phyloP scores from a whole-genome alignment of 768 basidiomycete species.

The Tulasnella sp. region DNA sequence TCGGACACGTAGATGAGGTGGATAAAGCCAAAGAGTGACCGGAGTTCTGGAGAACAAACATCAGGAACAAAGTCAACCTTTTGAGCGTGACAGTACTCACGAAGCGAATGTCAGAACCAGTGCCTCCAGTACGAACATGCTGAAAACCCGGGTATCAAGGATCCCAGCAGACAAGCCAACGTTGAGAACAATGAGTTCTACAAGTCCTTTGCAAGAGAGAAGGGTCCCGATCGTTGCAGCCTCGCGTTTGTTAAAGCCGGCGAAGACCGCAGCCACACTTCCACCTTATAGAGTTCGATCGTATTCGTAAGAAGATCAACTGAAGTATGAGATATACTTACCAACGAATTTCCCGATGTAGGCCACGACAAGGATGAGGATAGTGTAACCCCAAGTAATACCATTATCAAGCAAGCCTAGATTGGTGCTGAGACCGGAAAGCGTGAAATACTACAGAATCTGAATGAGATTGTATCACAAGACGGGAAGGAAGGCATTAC shows the following conservation, averaged over 20 bases:
- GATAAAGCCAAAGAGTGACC: slow-evolving; percentile 52
- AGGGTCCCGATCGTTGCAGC: slow-evolving; percentile 71
- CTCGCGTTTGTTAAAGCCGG: slow-evolving; percentile 72
- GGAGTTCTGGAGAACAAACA: slow-evolving; percentile 36
- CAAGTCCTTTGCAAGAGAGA: slow-evolving; percentile 89
- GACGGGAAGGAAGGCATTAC: slow-evolving; percentile 28
- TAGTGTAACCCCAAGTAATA: slow-evolving; percentile 79
- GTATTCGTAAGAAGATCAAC: not conserved
- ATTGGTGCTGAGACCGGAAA: slow-evolving; percentile 83
- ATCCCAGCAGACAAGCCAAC: slow-evolving; percentile 77
- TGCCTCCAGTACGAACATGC: slow-evolving; percentile 89
- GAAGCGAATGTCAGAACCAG: slow-evolving; percentile 55
- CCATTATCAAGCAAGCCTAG: slow-evolving; percentile 73
- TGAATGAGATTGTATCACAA: not conserved
- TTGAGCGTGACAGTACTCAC: not conserved
- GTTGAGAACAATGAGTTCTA: slow-evolving; percentile 92
- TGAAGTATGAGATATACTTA: no score
- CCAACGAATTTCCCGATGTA: slow-evolving; percentile 81
- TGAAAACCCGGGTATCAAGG: slow-evolving; percentile 58
- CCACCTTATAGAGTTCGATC: slow-evolving; percentile 32
- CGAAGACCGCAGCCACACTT: slow-evolving; percentile 46
- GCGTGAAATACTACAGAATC: slow-evolving; percentile 68
- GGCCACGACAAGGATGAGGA: slow-evolving; percentile 64
- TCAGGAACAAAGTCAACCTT: not conserved
- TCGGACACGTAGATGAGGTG: slow-evolving; percentile 44